Evolutionary conservation across 768 basidiomycete species (phyloP), one percentile per base, ranked within the genome.

Genomic region (Sarcomyxa edulis): DNA sequence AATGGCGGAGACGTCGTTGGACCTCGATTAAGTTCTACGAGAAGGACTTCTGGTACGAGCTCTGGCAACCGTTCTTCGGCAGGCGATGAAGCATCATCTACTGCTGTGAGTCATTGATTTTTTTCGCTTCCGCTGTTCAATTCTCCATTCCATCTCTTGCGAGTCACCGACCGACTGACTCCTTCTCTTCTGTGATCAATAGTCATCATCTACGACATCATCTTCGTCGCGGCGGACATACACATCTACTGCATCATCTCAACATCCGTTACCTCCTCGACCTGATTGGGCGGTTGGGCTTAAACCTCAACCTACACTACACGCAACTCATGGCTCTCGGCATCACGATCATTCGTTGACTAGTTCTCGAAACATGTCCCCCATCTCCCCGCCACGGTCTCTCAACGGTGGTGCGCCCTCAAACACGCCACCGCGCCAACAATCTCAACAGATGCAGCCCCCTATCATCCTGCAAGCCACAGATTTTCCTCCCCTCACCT

Each of bases 231-330:
- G 82, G 26, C 73, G 78, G 46, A 86, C 84, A 5, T 85, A 74
- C 47, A 84, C 84, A 2, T 87, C 86, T 23, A 76, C 74, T 1
- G 68, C 82, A 5, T 86, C 86, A 3, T 84, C 82, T 15, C 72
- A 71, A 48, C 70, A 88, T 61, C 89, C 88, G 10, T 69, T 92
- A 26, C 89, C 89, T 3, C 65, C 86, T 2, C 72, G 89, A 41
- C 89, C 89, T 27, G 89, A 92, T 55, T 92, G 90, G 89, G 88
- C 89, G 12, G 84, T 91, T 4, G 86, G 86, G 11, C 66, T 91
- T 23, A 87, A 83, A 55, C 76, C 86, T 0, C 81, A 86, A 43
- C 79, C 81, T 20, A 84, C 77, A 9, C 58, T 84, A 19, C 74
- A 84, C 46, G 32, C 71, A 21, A 60, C 71, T 1, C 63, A 63